Evolutionary conservation across 306 rosid genomes (phyloP).

Genomic region (Gastrolobium villosum): DNA sequence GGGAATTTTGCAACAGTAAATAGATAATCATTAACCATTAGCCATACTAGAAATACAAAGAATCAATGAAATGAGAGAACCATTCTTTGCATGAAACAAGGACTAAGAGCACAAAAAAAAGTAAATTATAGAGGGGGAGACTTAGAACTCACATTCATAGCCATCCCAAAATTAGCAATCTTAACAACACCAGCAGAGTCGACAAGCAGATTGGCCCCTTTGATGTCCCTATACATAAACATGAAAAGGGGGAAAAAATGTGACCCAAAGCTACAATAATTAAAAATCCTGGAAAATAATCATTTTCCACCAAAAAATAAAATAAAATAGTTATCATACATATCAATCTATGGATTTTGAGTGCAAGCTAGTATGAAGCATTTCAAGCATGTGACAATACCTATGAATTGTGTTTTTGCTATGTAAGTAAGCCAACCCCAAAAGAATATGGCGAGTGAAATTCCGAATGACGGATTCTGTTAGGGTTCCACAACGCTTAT

Average conservation of each 20-base stretch:
- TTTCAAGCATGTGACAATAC: constrained; percentile 48
- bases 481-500: constrained; percentile 89
- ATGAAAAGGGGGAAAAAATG: not conserved
- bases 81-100: not conserved
- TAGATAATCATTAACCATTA: not conserved
- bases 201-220: constrained; percentile 94
- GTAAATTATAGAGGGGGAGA: constrained; percentile 4
- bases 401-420: constrained; percentile 88
- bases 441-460: constrained; percentile 90
- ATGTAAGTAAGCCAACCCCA: constrained; percentile 90
- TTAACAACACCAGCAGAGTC: constrained; percentile 87
- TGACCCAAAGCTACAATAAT: not conserved
- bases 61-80: not conserved
- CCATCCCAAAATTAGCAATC: constrained; percentile 98
- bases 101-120: constrained; percentile 3
- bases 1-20: not conserved
- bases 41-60: not conserved
- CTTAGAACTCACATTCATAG: constrained; percentile 77
- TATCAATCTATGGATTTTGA: constrained; percentile 12
- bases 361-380: constrained; percentile 36
- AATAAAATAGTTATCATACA: not conserved
- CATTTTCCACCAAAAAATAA: constrained; percentile 11
- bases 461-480: constrained; percentile 87
- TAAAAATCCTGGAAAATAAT: constrained; percentile 9
- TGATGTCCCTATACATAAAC: constrained; percentile 73